phyloP scores from a whole-genome alignment of 257 asterid species.

The Phtheirospermum japonicum region DNA sequence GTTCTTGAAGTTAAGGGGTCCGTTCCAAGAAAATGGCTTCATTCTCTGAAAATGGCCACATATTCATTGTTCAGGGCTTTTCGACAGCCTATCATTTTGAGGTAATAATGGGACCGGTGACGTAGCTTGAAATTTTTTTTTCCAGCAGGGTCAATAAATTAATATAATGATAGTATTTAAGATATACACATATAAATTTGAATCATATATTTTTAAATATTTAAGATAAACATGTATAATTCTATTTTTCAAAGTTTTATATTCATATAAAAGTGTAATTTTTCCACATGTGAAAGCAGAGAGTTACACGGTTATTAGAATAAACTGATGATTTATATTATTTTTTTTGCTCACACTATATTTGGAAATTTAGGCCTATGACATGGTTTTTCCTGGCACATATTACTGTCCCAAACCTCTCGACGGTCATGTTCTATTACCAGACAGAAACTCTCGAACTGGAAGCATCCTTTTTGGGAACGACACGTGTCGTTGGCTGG shows the following conservation, averaged over 20 bases:
- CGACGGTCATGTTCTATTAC: slow-evolving; percentile 87
- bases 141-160: background rate
- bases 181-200: background rate
- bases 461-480: slow-evolving; percentile 93
- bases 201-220: background rate
- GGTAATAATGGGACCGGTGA: slow-evolving; percentile 42
- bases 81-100: slow-evolving; percentile 75
- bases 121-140: background rate
- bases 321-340: slow-evolving; percentile 34
- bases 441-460: slow-evolving; percentile 76
- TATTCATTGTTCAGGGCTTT: slow-evolving; percentile 67
- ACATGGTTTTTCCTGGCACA: slow-evolving; percentile 94
- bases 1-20: slow-evolving; percentile 40
- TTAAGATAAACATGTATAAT: background rate
- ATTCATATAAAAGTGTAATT: too few species aligned
- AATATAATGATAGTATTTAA: background rate
- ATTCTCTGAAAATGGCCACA: slow-evolving; percentile 62
- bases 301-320: background rate
- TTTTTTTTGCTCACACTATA: slow-evolving; percentile 25
- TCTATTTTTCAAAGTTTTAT: background rate
- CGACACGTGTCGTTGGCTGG: slow-evolving; percentile 92
- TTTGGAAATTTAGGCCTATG: slow-evolving; percentile 73
- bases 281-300: background rate
- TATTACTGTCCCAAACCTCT: slow-evolving; percentile 79
- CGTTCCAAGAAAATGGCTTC: slow-evolving; percentile 44